Evolutionary conservation across 2,329 filamentous ascomycete species (phyloP), one percentile per base, ranked within the genome.

Genomic region (Xylariaceae sp.): DNA sequence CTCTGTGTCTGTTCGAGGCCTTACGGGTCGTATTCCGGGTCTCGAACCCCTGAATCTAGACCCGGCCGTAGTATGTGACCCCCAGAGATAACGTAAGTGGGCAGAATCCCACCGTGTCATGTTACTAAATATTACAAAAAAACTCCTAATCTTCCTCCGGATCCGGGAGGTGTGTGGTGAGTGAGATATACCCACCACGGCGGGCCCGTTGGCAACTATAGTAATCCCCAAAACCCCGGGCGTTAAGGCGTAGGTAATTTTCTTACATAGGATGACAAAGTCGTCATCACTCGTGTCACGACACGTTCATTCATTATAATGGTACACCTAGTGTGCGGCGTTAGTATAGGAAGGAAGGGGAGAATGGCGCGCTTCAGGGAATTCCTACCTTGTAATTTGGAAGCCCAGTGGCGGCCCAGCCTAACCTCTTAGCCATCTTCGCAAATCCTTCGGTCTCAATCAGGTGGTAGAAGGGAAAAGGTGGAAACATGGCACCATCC

Each of bases 401-500:
- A 70, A 97, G 77, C n/a, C 94, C 94, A 67, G 82, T 91, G 60
- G 89, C 84, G 62, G 88, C 82, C 87, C 92, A 97, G 53, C 92
- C 92, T 70, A 99, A 75, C 65, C 94, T 81, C 73, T 85, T 88
- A 10, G 92, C 92, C 94, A 99, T 99, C 77, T 93, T 96, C 15
- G 94, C 92, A 71, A 99, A 99, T 0, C 94, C 94, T 72, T 99
- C 94, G 0, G 94, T 97, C 79, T 99, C 94, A 62, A 99, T 95
- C 62, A 99, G 80, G 74, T 99, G 89, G 73, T 97, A 97, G 72
- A 99, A 99, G 2, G 93, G 77, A 72, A 99, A 99, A 0, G 94
- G 85, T 15, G 94, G 94, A 77, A 99, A 99, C 93, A 97, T 99
- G 72, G 94, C 93, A 17, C 94, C 94, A 71, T 99, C 94, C 30